phyloP scores from a whole-genome alignment of 192 early-diverging fungal genomes.

The Linnemannia hyalina region DNA sequence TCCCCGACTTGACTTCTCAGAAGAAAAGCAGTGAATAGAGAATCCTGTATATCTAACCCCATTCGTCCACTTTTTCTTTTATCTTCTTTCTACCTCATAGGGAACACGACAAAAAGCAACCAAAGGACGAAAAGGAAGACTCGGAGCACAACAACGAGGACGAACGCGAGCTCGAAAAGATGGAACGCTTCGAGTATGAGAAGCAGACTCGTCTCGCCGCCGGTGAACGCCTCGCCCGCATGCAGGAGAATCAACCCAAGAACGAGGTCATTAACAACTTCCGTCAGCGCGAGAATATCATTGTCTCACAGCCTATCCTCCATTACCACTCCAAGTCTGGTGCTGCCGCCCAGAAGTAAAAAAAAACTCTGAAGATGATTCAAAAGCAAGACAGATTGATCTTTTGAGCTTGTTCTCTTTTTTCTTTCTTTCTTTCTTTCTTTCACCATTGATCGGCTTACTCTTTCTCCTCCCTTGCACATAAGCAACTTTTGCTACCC shows the following conservation, averaged over 20 bases:
- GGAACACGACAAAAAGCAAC: slow-evolving; percentile 28
- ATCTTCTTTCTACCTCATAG: slow-evolving; percentile 9
- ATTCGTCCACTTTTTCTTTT: background rate
- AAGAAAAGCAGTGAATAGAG: background rate
- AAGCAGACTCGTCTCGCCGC: slow-evolving; percentile 41
- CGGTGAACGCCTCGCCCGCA: slow-evolving; percentile 39
- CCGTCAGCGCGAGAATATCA: slow-evolving; percentile 46
- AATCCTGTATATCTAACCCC: background rate
- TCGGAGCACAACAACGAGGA: slow-evolving; percentile 28
- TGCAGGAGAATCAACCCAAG: slow-evolving; percentile 50
- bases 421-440: background rate
- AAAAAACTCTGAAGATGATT: background rate
- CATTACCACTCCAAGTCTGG: slow-evolving; percentile 55
- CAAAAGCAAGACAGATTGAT: background rate
- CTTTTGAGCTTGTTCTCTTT: background rate
- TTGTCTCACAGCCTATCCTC: slow-evolving; percentile 43
- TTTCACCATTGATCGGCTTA: background rate
- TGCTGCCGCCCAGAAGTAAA: slow-evolving; percentile 30
- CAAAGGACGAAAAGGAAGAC: slow-evolving; percentile 13
- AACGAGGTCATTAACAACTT: slow-evolving; percentile 30
- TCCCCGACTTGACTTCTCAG: background rate
- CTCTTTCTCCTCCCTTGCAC: background rate
- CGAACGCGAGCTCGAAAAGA: slow-evolving; percentile 45
- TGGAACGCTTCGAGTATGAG: slow-evolving; percentile 50
- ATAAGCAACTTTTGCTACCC: background rate